Percentiles rank a stretch among this genome's conserved stretches.
phyloP scores from a whole-genome alignment of 768 basidiomycete species.

The Trametes maxima region DNA sequence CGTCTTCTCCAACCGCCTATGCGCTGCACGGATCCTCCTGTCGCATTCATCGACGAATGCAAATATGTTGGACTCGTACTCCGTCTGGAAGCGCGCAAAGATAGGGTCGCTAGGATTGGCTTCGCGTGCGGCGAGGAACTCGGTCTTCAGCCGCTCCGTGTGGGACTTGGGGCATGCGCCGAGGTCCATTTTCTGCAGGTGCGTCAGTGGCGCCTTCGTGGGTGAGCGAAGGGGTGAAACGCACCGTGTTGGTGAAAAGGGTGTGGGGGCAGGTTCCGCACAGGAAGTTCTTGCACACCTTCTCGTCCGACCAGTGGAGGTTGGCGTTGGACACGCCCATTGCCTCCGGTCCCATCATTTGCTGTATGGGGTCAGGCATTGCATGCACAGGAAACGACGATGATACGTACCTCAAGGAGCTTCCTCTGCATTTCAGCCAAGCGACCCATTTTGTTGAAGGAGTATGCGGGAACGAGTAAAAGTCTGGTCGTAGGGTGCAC shows the following conservation, averaged over 20 bases:
- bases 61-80: slow-evolving; percentile 95
- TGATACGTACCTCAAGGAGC: slow-evolving; percentile 60
- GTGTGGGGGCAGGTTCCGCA: slow-evolving; percentile 99
- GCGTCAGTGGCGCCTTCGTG: neutral
- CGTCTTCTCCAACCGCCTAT: slow-evolving; percentile 96
- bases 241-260: slow-evolving; percentile 95
- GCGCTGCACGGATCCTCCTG: slow-evolving; percentile 90
- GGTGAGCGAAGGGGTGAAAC: slow-evolving; percentile 33
- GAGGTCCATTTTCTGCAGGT: slow-evolving; percentile 94
- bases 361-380: slow-evolving; percentile 41
- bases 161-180: slow-evolving; percentile 98
- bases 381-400: slow-evolving; percentile 34
- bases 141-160: slow-evolving; percentile 89
- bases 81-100: slow-evolving; percentile 86
- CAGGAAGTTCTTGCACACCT: slow-evolving; percentile 97
- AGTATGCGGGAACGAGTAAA: neutral
- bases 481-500: neutral
- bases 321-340: slow-evolving; percentile 96
- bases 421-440: slow-evolving; percentile 98
- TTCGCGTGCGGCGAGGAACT: slow-evolving; percentile 81
- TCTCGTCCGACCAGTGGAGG: slow-evolving; percentile 92
- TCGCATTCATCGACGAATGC: slow-evolving; percentile 98
- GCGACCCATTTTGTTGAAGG: slow-evolving; percentile 70
- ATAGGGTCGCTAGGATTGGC: slow-evolving; percentile 77
- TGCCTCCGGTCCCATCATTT: slow-evolving; percentile 99